A percentile compares a stretch with the other conserved stretches of the same genome.
These are phyloP conservation scores for Withania somnifera DNA, from an alignment of 305 asterid species.

Conservation along the genomic window DNA sequence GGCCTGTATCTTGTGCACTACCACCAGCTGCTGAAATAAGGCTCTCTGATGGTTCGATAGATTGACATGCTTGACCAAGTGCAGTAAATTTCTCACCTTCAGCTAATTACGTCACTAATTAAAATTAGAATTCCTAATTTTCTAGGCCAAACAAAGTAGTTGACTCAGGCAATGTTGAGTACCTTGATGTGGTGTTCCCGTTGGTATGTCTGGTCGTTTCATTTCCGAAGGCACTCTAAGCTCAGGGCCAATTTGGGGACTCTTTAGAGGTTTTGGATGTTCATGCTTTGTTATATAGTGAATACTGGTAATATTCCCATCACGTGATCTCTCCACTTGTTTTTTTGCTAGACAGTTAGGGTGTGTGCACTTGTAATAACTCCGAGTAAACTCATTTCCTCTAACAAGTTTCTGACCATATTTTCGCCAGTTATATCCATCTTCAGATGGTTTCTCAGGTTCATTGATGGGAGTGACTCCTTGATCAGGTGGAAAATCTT, in stretches of 20 bases:
- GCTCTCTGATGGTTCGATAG: constrained; percentile 21
- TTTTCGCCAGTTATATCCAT: constrained; percentile 95
- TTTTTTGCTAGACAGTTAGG: constrained; percentile 62
- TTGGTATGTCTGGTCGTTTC: constrained; percentile 21
- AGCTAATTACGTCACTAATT: background rate
- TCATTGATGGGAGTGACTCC: constrained; percentile 29
- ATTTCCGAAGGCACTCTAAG: constrained; percentile 23
- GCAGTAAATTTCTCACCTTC: constrained; percentile 12
- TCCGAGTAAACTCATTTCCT: constrained; percentile 71
- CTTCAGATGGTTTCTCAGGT: constrained; percentile 51
- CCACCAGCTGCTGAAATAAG: constrained; percentile 21
- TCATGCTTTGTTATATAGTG: constrained; percentile 63
- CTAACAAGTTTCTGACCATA: constrained; percentile 92
- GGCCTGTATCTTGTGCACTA: constrained; percentile 20
- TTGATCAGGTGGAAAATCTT: constrained; percentile 29
- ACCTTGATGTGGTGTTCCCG: constrained; percentile 34
- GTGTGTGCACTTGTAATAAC: constrained; percentile 83
- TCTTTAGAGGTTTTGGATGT: constrained; percentile 56
- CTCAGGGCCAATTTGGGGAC: constrained; percentile 27
- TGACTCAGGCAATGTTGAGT: constrained; percentile 19
- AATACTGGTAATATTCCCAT: constrained; percentile 53
- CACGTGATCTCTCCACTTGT: constrained; percentile 77
- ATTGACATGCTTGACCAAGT: constrained; percentile 22
- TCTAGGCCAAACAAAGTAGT: background rate
- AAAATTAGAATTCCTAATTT: background rate